A percentile compares a stretch with the other conserved stretches of the same genome.
Conservation (phyloP, 1,284 basidiomycete species). For the Pyrrhoderma lamaoense region DNA sequence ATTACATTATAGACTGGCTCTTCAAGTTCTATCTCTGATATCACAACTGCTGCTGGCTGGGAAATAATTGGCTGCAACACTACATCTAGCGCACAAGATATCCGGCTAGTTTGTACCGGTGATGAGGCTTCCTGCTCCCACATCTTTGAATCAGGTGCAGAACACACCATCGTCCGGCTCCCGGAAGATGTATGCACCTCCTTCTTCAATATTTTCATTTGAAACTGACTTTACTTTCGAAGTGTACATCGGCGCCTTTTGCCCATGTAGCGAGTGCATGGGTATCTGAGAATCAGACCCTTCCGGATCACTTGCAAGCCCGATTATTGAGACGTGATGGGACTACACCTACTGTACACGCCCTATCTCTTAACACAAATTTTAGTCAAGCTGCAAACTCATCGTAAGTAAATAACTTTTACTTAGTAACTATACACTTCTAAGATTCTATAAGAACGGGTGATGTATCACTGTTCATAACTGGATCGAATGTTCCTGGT, state of each 20-base stretch:
- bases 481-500: constrained; percentile 8
- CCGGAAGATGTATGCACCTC: constrained; percentile 38
- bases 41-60: constrained; percentile 49
- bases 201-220: neutral
- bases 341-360: constrained; percentile 32
- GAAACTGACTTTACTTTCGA: neutral
- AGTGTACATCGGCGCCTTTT: constrained; percentile 46
- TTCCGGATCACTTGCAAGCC: constrained; percentile 29
- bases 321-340: constrained; percentile 32
- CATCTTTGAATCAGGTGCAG: constrained; percentile 38
- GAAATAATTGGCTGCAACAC: constrained; percentile 40
- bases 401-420: too few relatives aligned
- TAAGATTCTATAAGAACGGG: neutral
- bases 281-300: constrained; percentile 34
- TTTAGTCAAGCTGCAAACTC: constrained; percentile 22
- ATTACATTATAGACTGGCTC: constrained; percentile 35
- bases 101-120: constrained; percentile 40
- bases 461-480: constrained; percentile 2
- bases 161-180: constrained; percentile 43
- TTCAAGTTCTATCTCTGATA: constrained; percentile 39
- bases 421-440: too few relatives aligned
- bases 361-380: constrained; percentile 36
- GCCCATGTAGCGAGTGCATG: constrained; percentile 40
- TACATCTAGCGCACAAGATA: constrained; percentile 34
- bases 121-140: constrained; percentile 35